Evolutionary conservation across 2,329 filamentous ascomycete species (phyloP).

Genomic region (Trichoderma atroviride): DNA sequence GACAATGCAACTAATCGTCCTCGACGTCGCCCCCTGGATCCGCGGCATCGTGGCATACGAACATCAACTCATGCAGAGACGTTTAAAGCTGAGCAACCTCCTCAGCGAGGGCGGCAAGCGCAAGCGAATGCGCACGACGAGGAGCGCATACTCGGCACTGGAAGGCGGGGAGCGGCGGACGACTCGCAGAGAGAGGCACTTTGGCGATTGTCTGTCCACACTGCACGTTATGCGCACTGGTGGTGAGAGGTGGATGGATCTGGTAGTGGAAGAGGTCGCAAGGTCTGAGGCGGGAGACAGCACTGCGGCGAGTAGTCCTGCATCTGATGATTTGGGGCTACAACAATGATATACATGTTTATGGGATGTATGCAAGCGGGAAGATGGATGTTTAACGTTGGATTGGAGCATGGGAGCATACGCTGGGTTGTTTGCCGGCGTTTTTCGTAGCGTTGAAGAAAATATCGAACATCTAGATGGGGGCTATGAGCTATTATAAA

Average conservation of each 20-base stretch:
- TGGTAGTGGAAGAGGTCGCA: constrained; percentile 29
- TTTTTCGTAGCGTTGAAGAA: background rate
- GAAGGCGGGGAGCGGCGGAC: constrained; percentile 71
- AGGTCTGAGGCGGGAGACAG: constrained; percentile 28
- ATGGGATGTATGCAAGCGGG: background rate
- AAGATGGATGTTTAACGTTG: background rate
- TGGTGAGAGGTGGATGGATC: constrained; percentile 45
- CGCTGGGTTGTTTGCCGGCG: background rate
- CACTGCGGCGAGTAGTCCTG: constrained; percentile 20
- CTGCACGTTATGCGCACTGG: constrained; percentile 68
- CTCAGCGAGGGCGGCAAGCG: constrained; percentile 58
- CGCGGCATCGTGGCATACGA: constrained; percentile 82
- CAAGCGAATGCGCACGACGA: constrained; percentile 67
- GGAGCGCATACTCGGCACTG: constrained; percentile 73
- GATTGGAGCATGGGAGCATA: background rate
- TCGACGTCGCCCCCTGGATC: constrained; percentile 89
- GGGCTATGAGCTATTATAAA: background rate
- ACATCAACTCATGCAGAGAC: constrained; percentile 67
- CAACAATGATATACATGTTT: background rate
- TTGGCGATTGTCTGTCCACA: constrained; percentile 63
- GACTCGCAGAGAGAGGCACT: constrained; percentile 73
- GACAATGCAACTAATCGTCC: constrained; percentile 63
- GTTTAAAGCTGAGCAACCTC: constrained; percentile 63
- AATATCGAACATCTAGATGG: constrained; percentile 6
- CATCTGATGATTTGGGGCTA: constrained; percentile 22